These are phyloP conservation scores for Penicillium sp. DNA, from an alignment of 2,329 filamentous ascomycete species.

Conservation along the genomic window DNA sequence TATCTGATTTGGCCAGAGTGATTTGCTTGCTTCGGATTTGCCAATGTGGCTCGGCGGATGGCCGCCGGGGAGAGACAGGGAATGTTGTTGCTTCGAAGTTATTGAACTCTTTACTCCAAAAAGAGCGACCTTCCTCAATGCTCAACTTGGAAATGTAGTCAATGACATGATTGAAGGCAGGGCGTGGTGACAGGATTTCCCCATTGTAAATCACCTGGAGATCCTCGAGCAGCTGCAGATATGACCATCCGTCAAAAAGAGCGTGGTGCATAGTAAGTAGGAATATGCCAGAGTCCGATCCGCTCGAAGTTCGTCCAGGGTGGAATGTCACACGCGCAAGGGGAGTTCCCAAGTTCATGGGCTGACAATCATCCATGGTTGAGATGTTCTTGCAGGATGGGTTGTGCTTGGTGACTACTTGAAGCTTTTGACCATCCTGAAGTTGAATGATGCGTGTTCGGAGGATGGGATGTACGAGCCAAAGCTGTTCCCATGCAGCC, in stretches of 20 bases:
- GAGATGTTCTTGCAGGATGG: neutral
- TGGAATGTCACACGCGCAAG: neutral
- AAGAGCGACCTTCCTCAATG: neutral
- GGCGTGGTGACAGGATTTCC: neutral
- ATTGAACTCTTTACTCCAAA: constrained; percentile 1
- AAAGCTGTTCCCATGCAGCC: constrained; percentile 7
- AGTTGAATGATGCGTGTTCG: constrained; percentile 3
- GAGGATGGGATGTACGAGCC: constrained; percentile 4
- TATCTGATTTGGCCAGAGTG: neutral
- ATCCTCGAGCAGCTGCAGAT: constrained; percentile 17
- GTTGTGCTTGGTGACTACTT: neutral
- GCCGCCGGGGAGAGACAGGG: neutral
- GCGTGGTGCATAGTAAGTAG: constrained; percentile 45
- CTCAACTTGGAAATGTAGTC: neutral
- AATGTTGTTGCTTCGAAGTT: neutral
- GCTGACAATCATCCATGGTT: neutral
- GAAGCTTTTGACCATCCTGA: constrained; percentile 13
- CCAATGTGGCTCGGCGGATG: neutral
- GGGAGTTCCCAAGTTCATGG: neutral
- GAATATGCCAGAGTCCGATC: constrained; percentile 22
- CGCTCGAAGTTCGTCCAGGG: neutral
- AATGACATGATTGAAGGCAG: constrained; percentile 2
- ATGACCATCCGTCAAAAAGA: constrained; percentile 42
- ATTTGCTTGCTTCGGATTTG: neutral
- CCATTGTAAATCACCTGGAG: constrained; percentile 7